phyloP scores from a whole-genome alignment of 2,329 filamentous ascomycete species.

The Coniochaeta sp. region DNA sequence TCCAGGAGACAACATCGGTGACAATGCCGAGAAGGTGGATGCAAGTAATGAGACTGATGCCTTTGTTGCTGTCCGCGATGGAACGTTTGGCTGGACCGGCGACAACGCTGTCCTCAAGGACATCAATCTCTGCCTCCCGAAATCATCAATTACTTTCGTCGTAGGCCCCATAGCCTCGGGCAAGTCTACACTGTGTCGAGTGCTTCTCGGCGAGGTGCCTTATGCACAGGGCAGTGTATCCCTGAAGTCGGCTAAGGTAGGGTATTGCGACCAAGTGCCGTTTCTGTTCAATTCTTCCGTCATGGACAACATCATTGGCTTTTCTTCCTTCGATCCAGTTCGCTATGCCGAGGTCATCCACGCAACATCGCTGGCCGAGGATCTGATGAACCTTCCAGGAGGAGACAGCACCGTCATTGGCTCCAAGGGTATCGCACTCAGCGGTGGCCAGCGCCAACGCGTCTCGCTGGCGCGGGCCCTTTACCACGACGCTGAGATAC shows the following conservation, averaged over 20 bases:
- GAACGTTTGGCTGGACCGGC: slow-evolving; percentile 17
- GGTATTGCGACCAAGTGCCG: slow-evolving; percentile 24
- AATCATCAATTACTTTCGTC: slow-evolving; percentile 21
- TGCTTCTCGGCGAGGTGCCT: slow-evolving; percentile 1
- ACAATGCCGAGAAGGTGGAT: neutral
- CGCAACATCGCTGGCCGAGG: slow-evolving; percentile 22
- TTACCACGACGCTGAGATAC: slow-evolving; percentile 3
- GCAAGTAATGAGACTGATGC: neutral
- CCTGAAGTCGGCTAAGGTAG: slow-evolving; percentile 9
- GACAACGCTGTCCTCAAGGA: slow-evolving; percentile 11
- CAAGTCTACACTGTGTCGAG: slow-evolving; percentile 27
- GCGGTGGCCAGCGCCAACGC: slow-evolving; percentile 32
- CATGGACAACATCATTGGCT: slow-evolving; percentile 29
- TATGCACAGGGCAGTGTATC: neutral
- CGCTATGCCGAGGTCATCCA: slow-evolving; percentile 27
- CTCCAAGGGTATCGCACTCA: slow-evolving; percentile 31
- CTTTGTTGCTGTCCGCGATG: slow-evolving; percentile 5
- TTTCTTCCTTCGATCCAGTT: slow-evolving; percentile 16
- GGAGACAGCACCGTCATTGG: slow-evolving; percentile 31
- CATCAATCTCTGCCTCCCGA: slow-evolving; percentile 12
- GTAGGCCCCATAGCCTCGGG: slow-evolving; percentile 29
- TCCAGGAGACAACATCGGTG: no score
- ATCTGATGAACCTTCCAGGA: slow-evolving; percentile 22
- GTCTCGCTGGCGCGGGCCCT: slow-evolving; percentile 11
- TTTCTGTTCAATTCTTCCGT: slow-evolving; percentile 26